phyloP scores from a whole-genome alignment of 345 rosid genomes.

The Citrus trifoliata region DNA sequence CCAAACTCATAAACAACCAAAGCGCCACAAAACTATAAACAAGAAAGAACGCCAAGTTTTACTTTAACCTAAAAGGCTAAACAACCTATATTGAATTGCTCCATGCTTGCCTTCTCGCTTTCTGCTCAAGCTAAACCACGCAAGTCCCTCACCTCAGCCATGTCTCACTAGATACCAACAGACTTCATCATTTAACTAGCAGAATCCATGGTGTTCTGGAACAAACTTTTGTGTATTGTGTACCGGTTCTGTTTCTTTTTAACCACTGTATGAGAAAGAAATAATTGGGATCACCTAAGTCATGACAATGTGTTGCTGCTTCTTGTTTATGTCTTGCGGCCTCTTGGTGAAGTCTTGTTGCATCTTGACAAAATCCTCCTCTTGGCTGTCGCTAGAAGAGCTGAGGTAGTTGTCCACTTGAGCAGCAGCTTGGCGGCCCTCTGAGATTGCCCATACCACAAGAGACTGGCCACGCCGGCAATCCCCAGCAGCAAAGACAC shows the following conservation, averaged over 20 bases:
- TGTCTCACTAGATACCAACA: too few species aligned
- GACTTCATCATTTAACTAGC: background rate
- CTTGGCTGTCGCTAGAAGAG: conserved; percentile 13
- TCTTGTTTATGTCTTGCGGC: conserved; percentile 28
- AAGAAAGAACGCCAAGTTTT: background rate
- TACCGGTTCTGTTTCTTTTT: conserved; percentile 6
- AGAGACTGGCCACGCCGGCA: conserved; percentile 96
- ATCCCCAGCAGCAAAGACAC: conserved; percentile 96
- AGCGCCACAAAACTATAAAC: conserved; percentile 16
- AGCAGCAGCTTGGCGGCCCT: conserved; percentile 94
- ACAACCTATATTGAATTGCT: background rate
- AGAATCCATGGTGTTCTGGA: background rate
- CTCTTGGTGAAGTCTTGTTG: conserved; percentile 24
- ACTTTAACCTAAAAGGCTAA: background rate
- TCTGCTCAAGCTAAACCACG: background rate
- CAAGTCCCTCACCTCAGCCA: too few species aligned
- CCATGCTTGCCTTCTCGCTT: background rate
- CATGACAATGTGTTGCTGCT: conserved; percentile 39
- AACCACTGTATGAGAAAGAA: background rate
- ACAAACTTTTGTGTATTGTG: background rate
- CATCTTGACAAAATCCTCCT: conserved; percentile 7
- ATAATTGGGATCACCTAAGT: conserved; percentile 19
- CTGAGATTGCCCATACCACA: conserved; percentile 99
- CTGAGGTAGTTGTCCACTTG: conserved; percentile 74
- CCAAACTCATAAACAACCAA: conserved; percentile 6